Percentiles rank a stretch among this genome's conserved stretches.
Conservation (phyloP, 2,329 filamentous ascomycete genomes). For the Fusarium armeniacum region DNA sequence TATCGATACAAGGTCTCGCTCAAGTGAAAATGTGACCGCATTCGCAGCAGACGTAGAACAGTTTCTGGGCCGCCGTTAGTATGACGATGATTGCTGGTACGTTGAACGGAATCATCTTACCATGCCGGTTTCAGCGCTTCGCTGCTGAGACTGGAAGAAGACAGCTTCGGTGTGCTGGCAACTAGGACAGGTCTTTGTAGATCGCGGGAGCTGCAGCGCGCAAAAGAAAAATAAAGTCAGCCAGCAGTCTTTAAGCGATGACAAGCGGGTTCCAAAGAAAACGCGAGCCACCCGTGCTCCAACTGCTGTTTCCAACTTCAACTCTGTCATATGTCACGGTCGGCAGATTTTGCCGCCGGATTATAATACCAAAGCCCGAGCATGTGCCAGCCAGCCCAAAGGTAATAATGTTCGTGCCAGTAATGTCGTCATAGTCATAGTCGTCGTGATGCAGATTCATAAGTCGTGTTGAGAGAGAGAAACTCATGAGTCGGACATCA, state of each 20-base stretch:
- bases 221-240: constrained; percentile 59
- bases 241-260: constrained; percentile 53
- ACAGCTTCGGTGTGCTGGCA: constrained; percentile 93
- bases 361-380: constrained; percentile 36
- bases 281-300: constrained; percentile 46
- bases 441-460: constrained; percentile 15
- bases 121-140: constrained; percentile 98
- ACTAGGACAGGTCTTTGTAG: constrained; percentile 85
- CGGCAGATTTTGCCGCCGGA: constrained; percentile 37
- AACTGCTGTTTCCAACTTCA: constrained; percentile 46
- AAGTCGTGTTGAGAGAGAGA: neutral
- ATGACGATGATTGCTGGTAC: neutral
- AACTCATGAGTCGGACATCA: constrained; percentile 41
- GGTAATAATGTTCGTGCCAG: constrained; percentile 19
- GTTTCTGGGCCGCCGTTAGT: constrained; percentile 70
- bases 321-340: constrained; percentile 35
- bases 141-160: constrained; percentile 98
- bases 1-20: constrained; percentile 49
- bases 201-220: constrained; percentile 83
- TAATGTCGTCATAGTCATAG: constrained; percentile 35
- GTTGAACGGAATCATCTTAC: constrained; percentile 66
- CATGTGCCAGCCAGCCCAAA: constrained; percentile 47
- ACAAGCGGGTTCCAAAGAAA: constrained; percentile 50
- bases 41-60: constrained; percentile 93
- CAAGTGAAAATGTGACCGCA: constrained; percentile 89